A percentile compares a stretch with the other conserved stretches of the same genome.
phyloP scores from a whole-genome alignment of 345 rosid genomes.

The Toxicodendron radicans region DNA sequence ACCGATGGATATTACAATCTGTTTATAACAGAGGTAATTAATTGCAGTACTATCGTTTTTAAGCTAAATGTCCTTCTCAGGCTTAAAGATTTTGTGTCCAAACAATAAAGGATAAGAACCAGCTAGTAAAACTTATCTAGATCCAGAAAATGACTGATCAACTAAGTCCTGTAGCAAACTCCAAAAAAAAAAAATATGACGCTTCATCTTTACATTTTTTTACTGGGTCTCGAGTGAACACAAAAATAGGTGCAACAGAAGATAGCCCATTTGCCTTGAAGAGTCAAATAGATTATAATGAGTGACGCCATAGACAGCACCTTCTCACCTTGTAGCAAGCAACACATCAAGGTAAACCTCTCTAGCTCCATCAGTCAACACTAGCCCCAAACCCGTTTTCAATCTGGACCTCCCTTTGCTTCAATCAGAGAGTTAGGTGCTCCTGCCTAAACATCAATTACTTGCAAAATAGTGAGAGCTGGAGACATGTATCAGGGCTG shows the following conservation, averaged over 20 bases:
- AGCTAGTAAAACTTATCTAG: constrained; percentile 5
- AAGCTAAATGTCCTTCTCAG: constrained; percentile 5
- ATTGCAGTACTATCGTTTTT: neutral
- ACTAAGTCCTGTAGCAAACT: constrained; percentile 1
- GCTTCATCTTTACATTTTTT: neutral
- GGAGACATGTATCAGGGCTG: neutral
- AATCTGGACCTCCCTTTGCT: neutral
- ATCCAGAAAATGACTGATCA: constrained; percentile 18
- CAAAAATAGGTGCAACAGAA: neutral
- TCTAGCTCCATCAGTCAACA: no score
- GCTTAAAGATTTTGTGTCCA: no score
- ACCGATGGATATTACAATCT: constrained; percentile 6
- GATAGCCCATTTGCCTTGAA: neutral
- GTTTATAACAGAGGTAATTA: neutral
- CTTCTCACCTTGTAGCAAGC: no score
- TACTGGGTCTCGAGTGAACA: neutral
- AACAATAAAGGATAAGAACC: constrained; percentile 4
- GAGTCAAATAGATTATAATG: neutral
- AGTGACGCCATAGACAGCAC: no score
- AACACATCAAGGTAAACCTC: no score
- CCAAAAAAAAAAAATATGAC: no score
- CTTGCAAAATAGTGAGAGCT: neutral
- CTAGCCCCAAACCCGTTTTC: no score
- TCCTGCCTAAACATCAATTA: neutral
- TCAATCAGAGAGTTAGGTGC: neutral